These are phyloP conservation scores for Talaromyces trachyspermus DNA, from an alignment of 495 filamentous ascomycete genomes.

Conservation along the genomic window DNA sequence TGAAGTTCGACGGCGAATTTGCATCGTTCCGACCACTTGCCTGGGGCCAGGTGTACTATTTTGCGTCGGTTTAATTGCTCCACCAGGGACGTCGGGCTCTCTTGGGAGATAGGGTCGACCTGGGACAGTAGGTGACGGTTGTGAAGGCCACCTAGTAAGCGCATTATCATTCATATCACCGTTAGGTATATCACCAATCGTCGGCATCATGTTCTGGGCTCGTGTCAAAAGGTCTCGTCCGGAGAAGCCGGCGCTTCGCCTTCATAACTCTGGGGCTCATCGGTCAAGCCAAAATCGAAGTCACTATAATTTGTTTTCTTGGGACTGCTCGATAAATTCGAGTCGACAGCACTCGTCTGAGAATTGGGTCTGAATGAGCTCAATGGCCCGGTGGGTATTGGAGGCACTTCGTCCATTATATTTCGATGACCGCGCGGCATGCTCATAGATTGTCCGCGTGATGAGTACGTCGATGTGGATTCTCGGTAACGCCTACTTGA, in stretches of 20 bases:
- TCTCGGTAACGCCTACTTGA: constrained; percentile 36
- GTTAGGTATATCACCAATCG: not conserved
- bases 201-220: constrained; percentile 3
- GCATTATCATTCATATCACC: constrained; percentile 1
- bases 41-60: constrained; percentile 11
- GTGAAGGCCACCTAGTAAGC: constrained; percentile 7
- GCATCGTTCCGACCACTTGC: too few species aligned
- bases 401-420: constrained; percentile 31
- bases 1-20: constrained; percentile 37
- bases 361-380: constrained; percentile 20
- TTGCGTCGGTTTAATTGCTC: not conserved
- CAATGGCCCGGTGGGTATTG: constrained; percentile 26
- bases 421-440: constrained; percentile 27
- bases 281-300: constrained; percentile 12
- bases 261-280: constrained; percentile 3
- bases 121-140: constrained; percentile 6
- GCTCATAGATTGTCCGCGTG: constrained; percentile 32
- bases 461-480: constrained; percentile 21
- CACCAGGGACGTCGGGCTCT: constrained; percentile 12
- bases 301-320: constrained; percentile 21
- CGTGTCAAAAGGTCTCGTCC: not conserved
- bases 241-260: not conserved
- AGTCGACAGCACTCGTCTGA: constrained; percentile 13
- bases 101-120: constrained; percentile 7
- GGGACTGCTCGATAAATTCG: constrained; percentile 18